Conservation (phyloP, 2,329 filamentous ascomycete species). For the Periconia digitata region DNA sequence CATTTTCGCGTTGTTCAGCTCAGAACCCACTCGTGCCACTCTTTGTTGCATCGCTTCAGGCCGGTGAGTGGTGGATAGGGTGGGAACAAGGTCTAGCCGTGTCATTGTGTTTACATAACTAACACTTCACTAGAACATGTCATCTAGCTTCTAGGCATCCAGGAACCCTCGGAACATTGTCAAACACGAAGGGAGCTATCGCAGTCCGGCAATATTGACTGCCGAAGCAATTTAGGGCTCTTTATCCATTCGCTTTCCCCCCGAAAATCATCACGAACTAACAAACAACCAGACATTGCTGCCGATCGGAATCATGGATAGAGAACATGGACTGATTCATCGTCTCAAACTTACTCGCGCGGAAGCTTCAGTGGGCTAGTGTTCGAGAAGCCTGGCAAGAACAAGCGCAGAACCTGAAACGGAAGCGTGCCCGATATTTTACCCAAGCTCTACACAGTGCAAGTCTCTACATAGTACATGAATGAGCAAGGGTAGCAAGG, state of each 20-base stretch:
- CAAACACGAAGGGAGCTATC: neutral
- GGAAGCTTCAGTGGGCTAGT: neutral
- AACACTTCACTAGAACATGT: neutral
- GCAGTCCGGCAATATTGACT: too few relatives aligned
- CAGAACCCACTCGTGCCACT: neutral
- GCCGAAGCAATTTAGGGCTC: neutral
- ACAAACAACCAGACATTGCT: neutral
- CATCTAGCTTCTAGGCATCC: neutral
- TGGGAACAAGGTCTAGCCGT: neutral
- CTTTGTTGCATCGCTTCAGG: neutral
- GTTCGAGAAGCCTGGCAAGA: neutral
- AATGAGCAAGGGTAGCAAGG: neutral
- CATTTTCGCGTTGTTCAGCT: neutral
- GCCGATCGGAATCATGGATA: neutral
- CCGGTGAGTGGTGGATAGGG: neutral
- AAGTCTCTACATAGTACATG: too few relatives aligned
- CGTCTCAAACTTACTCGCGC: too few relatives aligned
- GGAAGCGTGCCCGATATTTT: neutral
- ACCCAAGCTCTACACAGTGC: too few relatives aligned
- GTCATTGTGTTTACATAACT: neutral
- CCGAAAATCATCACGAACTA: neutral
- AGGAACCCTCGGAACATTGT: neutral
- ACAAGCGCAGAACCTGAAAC: neutral
- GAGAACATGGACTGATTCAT: neutral
- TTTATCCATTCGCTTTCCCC: neutral